Evolutionary conservation across 139 green algal genomes (phyloP).

Genomic region (Dunaliella sp.): DNA sequence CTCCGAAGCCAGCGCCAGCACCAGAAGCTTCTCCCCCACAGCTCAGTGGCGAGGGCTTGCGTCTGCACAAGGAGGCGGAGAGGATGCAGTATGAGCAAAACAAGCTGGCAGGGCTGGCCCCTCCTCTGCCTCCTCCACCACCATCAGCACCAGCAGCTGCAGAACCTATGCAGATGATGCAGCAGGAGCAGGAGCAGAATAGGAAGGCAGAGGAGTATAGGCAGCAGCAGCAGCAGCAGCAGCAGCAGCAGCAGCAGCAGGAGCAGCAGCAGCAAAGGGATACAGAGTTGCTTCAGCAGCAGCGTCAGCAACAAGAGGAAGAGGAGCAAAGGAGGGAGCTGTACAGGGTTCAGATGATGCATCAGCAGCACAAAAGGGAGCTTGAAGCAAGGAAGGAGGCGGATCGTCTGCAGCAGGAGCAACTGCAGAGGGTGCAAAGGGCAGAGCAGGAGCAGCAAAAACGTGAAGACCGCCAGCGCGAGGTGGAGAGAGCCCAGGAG

Average conservation of each 20-base stretch:
- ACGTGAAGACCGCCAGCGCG: too few species aligned
- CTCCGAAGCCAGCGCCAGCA: neutral
- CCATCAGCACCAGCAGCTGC: neutral
- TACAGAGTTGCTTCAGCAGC: neutral
- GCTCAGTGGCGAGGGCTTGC: neutral
- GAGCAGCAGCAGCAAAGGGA: neutral
- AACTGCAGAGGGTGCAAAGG: neutral
- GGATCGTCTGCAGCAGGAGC: neutral
- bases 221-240: conserved; percentile 6
- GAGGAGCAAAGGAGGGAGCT: neutral
- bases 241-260: neutral
- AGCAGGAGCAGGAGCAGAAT: neutral
- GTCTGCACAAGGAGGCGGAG: neutral
- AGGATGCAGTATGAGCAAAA: neutral
- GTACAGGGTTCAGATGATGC: neutral
- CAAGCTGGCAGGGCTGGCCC: neutral
- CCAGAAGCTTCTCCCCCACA: neutral
- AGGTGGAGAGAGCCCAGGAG: too few species aligned
- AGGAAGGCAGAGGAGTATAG: neutral
- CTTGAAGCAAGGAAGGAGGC: neutral
- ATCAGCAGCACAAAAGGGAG: neutral
- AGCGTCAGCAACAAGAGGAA: neutral
- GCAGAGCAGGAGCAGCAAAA: neutral
- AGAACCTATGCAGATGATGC: neutral
- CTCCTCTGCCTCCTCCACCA: neutral